phyloP scores from a whole-genome alignment of 225 moss, liverwort and hornwort genomes.

The Polytrichum formosum region DNA sequence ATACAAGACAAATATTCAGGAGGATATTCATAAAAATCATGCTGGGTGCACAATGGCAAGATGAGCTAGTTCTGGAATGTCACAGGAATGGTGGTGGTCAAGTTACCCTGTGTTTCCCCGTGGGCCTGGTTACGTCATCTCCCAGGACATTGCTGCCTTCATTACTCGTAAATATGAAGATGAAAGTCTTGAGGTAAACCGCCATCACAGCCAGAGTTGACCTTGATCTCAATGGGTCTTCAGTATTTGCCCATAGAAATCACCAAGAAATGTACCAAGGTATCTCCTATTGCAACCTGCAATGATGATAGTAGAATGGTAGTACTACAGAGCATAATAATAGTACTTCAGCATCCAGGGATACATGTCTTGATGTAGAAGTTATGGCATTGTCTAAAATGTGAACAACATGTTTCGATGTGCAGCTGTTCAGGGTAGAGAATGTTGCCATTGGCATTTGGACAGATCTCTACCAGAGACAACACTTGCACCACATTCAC shows the following conservation, averaged over 20 bases:
- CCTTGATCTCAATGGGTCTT: too few relatives aligned
- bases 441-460: conserved; percentile 22
- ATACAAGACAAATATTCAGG: not conserved
- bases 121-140: conserved; percentile 21
- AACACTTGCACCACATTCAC: conserved; percentile 9
- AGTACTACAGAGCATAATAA: too few relatives aligned
- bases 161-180: conserved; percentile 9
- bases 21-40: not conserved
- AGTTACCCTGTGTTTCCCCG: conserved; percentile 20
- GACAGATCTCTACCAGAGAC: conserved; percentile 14
- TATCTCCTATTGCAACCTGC: too few relatives aligned
- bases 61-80: not conserved
- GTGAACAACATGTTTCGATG: conserved; percentile 1
- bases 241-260: too few relatives aligned
- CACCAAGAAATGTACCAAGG: too few relatives aligned
- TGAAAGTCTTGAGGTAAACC: conserved; percentile 17
- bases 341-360: too few relatives aligned
- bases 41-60: not conserved
- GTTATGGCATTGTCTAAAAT: too few relatives aligned
- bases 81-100: conserved; percentile 25
- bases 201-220: not conserved
- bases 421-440: conserved; percentile 28
- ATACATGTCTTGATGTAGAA: too few relatives aligned
- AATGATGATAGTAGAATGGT: too few relatives aligned
- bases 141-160: conserved; percentile 20